phyloP scores from a whole-genome alignment of 108 stramenopile species.

The Nannochloropsis oceanica region DNA sequence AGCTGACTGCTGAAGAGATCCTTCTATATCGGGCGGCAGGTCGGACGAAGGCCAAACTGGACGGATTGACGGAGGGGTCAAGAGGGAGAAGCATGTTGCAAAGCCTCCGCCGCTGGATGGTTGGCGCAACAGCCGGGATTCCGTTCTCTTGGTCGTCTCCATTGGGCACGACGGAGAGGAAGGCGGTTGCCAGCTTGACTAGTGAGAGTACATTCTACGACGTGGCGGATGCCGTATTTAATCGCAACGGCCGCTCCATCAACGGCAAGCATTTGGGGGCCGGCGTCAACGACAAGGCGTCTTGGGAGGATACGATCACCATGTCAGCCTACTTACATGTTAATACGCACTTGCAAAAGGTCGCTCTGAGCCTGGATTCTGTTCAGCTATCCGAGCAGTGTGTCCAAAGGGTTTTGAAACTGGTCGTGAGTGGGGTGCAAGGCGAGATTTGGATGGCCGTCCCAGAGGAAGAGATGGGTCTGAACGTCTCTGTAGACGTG shows the following conservation, averaged over 20 bases:
- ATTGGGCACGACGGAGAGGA: too few species aligned
- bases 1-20: neutral
- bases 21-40: neutral
- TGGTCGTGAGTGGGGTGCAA: neutral
- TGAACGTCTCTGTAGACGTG: neutral
- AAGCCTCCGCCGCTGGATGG: neutral
- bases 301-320: too few species aligned
- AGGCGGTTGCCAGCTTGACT: too few species aligned
- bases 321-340: neutral
- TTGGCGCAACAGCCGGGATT: neutral
- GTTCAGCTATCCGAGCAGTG: neutral
- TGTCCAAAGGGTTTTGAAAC: neutral
- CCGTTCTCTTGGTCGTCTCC: too few species aligned
- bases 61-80: neutral
- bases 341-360: neutral
- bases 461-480: neutral
- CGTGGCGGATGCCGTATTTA: too few species aligned
- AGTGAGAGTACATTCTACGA: too few species aligned
- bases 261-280: too few species aligned
- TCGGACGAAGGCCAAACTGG: neutral
- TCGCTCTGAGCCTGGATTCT: neutral
- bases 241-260: too few species aligned
- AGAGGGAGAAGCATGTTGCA: neutral
- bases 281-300: too few species aligned
- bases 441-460: neutral